phyloP scores from a whole-genome alignment of 495 filamentous ascomycete genomes.

The Pyrenopolyporus hunteri region DNA sequence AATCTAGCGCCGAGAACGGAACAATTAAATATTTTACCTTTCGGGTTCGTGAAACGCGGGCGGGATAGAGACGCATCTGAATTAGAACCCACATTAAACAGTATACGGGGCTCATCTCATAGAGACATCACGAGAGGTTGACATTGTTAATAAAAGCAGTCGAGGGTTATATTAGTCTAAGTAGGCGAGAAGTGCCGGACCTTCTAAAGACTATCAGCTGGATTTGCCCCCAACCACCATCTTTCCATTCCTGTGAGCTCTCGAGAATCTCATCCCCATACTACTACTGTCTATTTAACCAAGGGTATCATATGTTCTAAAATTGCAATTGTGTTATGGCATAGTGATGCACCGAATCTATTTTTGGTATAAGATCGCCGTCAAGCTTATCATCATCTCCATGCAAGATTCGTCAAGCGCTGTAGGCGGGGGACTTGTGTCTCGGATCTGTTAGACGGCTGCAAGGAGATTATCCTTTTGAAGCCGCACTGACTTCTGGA shows the following conservation, averaged over 20 bases:
- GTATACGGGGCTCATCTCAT: too few species aligned
- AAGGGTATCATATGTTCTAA: slow-evolving; percentile 25
- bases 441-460: neutral
- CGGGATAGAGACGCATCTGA: too few species aligned
- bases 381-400: neutral
- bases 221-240: slow-evolving; percentile 22
- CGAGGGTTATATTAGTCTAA: slow-evolving; percentile 30
- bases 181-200: slow-evolving; percentile 15
- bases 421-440: neutral
- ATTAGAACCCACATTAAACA: too few species aligned
- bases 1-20: too few species aligned
- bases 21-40: too few species aligned
- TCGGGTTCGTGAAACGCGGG: too few species aligned
- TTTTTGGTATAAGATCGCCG: neutral
- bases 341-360: neutral
- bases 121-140: neutral
- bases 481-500: slow-evolving; percentile 1
- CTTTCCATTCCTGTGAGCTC: slow-evolving; percentile 16
- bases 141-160: slow-evolving; percentile 21
- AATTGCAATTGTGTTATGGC: neutral
- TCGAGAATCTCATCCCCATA: slow-evolving; percentile 3
- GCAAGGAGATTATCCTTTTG: neutral
- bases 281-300: neutral
- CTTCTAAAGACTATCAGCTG: slow-evolving; percentile 14
- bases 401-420: slow-evolving; percentile 1